Base-by-base conservation (phyloP, 192 early-diverging fungal genomes). In the Rhizophagus sp. region DNA sequence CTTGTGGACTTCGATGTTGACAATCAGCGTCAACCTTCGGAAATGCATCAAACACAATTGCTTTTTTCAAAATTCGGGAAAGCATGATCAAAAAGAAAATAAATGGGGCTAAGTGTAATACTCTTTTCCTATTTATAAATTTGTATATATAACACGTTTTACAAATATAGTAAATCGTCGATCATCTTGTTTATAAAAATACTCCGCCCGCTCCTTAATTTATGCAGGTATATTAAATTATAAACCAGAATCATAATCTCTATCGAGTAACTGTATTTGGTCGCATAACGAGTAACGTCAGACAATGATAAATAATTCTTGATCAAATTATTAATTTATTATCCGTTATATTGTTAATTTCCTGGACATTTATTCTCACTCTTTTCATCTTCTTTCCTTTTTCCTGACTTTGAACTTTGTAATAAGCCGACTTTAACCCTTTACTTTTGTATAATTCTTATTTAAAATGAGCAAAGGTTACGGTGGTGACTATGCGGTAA, bases 21-120 rank as follows among this genome's bases (percentile, higher is more conserved):
- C 94, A 92, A 61, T 92, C 91, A 34, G 84, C 82, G 76, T 98
- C 96, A 62, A 97, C 91, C 83, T 98, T 98, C 22, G 92, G 93
- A 78, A 98, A 98, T 12, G 93, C 96, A 87, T 98, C 96, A 49
- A 94, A 87, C 15, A 62, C 39, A 13, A 74, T 57, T 34, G 30
- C 50, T n/a, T 61, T 74, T 50, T 74, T 74, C 15, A 74, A 22
- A 25, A 74, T 24, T 34, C 49, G n/a, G 25, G 73, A 52, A 27
- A 74, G 11, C 73, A 74, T 74, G 1, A 11, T 27, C 7, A 15
- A 17, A n/a, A 6, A 22, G 17, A 22, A 4, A 7, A 52, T 17
- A 52, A 52, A 57, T 57, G 17, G 7, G 19, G 15, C 17, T 4
- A 7, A 22, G 15, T 57, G 50, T 49, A 50, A 50, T 15, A 15